phyloP scores from a whole-genome alignment of 176 grass and related monocot species.

The Carex myosuroides region DNA sequence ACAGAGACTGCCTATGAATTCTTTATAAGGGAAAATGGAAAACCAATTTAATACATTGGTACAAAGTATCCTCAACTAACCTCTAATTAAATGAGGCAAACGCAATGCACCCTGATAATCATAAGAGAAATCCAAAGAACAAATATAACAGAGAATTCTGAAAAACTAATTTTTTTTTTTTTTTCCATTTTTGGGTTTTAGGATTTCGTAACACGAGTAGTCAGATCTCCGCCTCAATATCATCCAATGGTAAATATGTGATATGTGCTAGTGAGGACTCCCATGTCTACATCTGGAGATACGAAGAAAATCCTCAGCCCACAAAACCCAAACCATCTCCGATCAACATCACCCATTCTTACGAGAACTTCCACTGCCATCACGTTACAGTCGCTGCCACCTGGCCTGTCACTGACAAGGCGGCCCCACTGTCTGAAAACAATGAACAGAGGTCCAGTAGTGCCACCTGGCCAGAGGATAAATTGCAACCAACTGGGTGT shows the following conservation, averaged over 20 bases:
- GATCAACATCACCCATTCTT: conserved; percentile 71
- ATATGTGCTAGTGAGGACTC: conserved; percentile 92
- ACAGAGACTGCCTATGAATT: not conserved
- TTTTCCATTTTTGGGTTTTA: conserved; percentile 26
- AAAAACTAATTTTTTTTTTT: not conserved
- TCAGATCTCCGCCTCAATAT: conserved; percentile 87
- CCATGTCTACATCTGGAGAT: conserved; percentile 90
- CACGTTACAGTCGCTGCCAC: conserved; percentile 75
- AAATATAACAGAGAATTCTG: not conserved
- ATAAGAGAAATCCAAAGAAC: not conserved
- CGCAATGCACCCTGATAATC: not conserved
- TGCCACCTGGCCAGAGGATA: conserved; percentile 44
- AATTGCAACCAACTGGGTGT: conserved; percentile 33
- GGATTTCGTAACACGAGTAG: conserved; percentile 94
- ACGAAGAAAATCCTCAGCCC: conserved; percentile 69
- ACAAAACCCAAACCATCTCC: conserved; percentile 51
- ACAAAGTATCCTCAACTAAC: not conserved
- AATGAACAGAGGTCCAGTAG: conserved; percentile 25
- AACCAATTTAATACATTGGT: not conserved
- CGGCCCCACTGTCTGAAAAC: conserved; percentile 22
- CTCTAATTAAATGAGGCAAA: not conserved
- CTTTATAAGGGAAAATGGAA: not conserved
- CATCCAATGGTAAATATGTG: conserved; percentile 89
- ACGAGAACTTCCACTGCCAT: conserved; percentile 84
- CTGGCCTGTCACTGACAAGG: conserved; percentile 51